phyloP scores from a whole-genome alignment of 345 rosid genomes.

The Erodium maritimum region DNA sequence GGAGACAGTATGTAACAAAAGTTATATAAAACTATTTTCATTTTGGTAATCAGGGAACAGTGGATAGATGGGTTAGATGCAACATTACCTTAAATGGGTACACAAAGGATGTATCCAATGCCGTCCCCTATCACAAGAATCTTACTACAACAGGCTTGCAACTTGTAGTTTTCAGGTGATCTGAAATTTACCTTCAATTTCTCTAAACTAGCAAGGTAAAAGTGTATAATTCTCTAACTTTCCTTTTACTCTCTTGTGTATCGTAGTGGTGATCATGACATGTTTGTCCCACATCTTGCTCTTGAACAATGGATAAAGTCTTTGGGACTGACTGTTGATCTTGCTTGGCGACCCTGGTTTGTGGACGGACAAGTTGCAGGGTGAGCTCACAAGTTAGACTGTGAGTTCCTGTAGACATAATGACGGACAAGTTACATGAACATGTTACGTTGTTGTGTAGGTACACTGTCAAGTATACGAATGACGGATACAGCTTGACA shows the following conservation, averaged over 20 bases:
- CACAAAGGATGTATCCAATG: background rate
- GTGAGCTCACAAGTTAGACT: slow-evolving; percentile 4
- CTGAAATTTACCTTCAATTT: background rate
- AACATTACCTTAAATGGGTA: background rate
- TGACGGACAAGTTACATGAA: background rate
- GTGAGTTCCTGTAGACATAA: background rate
- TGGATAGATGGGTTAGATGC: background rate
- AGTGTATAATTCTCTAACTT: background rate
- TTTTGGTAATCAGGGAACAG: background rate
- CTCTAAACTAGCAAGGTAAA: background rate
- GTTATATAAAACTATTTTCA: background rate
- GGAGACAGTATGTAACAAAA: too few species aligned
- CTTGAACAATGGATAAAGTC: slow-evolving; percentile 14
- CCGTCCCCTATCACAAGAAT: background rate
- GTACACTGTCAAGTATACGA: background rate
- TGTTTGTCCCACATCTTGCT: slow-evolving; percentile 13
- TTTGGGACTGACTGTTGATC: slow-evolving; percentile 6
- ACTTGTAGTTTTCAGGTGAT: slow-evolving; percentile 2
- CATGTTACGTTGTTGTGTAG: background rate
- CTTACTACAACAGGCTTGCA: background rate
- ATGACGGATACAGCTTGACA: background rate
- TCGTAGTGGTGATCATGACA: background rate
- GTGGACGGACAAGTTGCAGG: slow-evolving; percentile 15
- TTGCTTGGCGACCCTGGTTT: slow-evolving; percentile 15
- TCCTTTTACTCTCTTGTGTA: background rate